These are phyloP conservation scores for Saccharomyces hybrid DNA, from an alignment of 1,139 yeast genomes.

Conservation along the genomic window DNA sequence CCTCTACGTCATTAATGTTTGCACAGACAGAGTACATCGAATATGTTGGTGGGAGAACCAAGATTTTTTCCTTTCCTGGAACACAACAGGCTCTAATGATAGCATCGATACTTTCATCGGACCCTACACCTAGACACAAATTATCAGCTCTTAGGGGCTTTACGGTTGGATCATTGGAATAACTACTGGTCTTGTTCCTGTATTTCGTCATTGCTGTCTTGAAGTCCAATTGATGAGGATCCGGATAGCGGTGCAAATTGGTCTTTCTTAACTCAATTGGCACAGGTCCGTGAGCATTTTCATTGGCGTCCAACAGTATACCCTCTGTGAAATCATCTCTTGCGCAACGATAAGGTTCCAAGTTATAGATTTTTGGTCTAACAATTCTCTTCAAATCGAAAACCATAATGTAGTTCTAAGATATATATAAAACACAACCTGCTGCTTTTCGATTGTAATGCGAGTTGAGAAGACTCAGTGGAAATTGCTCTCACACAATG, in stretches of 20 bases:
- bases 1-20: slow-evolving; percentile 74
- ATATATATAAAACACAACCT: background rate
- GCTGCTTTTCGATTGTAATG: background rate
- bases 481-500: background rate
- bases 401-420: slow-evolving; percentile 10
- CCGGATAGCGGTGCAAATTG: slow-evolving; percentile 86
- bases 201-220: slow-evolving; percentile 65
- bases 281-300: slow-evolving; percentile 90
- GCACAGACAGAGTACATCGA: slow-evolving; percentile 96
- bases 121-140: slow-evolving; percentile 89
- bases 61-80: slow-evolving; percentile 75
- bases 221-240: slow-evolving; percentile 83
- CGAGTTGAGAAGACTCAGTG: background rate
- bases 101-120: slow-evolving; percentile 91
- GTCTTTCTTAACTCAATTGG: slow-evolving; percentile 38
- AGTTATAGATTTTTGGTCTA: slow-evolving; percentile 72
- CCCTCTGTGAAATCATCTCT: slow-evolving; percentile 89
- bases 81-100: slow-evolving; percentile 75
- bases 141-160: slow-evolving; percentile 50
- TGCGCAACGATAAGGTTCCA: slow-evolving; percentile 93
- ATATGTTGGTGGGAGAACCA: slow-evolving; percentile 91
- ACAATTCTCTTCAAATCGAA: slow-evolving; percentile 38
- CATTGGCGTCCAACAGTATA: slow-evolving; percentile 86
- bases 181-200: slow-evolving; percentile 48
- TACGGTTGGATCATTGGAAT: slow-evolving; percentile 17